Conservation (phyloP, 352 stramenopile species). For the Phytophthora vignae region DNA sequence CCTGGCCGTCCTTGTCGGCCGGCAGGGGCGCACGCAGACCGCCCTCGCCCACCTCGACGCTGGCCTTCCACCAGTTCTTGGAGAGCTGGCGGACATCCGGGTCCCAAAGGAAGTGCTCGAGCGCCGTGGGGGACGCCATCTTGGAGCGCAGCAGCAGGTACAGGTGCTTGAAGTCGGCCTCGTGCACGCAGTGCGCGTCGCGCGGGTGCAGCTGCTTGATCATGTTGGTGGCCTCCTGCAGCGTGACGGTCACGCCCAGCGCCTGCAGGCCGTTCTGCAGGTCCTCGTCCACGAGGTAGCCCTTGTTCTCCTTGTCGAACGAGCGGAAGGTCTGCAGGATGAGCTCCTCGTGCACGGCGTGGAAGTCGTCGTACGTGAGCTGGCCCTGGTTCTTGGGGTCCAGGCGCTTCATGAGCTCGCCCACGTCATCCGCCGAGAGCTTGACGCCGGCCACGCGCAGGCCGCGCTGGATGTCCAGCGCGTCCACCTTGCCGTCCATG, state of each 20-base stretch:
- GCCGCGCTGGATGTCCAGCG: slow-evolving; percentile 78
- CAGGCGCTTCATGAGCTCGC: slow-evolving; percentile 68
- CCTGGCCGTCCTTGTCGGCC: slow-evolving; percentile 46
- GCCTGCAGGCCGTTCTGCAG: slow-evolving; percentile 72
- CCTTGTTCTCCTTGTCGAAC: slow-evolving; percentile 74
- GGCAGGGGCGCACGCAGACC: slow-evolving; percentile 70
- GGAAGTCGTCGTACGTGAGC: slow-evolving; percentile 79
- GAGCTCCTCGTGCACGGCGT: slow-evolving; percentile 78
- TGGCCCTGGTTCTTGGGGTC: slow-evolving; percentile 76
- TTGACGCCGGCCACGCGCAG: slow-evolving; percentile 70
- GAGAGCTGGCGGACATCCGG: slow-evolving; percentile 83
- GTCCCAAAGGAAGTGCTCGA: slow-evolving; percentile 86
- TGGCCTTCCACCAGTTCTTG: slow-evolving; percentile 90
- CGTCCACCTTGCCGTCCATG: slow-evolving; percentile 73
- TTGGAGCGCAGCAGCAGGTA: slow-evolving; percentile 83
- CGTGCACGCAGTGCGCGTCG: slow-evolving; percentile 71
- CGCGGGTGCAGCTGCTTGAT: slow-evolving; percentile 76
- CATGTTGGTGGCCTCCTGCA: slow-evolving; percentile 80
- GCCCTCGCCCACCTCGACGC: slow-evolving; percentile 82
- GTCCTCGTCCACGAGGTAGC: slow-evolving; percentile 71
- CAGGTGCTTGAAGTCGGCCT: slow-evolving; percentile 85
- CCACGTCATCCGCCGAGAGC: slow-evolving; percentile 65
- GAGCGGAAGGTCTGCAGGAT: slow-evolving; percentile 77
- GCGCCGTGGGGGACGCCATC: slow-evolving; percentile 71
- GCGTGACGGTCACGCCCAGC: slow-evolving; percentile 73